Conservation (phyloP, 2,329 filamentous ascomycete species). For the Hypoxylon sp. region DNA sequence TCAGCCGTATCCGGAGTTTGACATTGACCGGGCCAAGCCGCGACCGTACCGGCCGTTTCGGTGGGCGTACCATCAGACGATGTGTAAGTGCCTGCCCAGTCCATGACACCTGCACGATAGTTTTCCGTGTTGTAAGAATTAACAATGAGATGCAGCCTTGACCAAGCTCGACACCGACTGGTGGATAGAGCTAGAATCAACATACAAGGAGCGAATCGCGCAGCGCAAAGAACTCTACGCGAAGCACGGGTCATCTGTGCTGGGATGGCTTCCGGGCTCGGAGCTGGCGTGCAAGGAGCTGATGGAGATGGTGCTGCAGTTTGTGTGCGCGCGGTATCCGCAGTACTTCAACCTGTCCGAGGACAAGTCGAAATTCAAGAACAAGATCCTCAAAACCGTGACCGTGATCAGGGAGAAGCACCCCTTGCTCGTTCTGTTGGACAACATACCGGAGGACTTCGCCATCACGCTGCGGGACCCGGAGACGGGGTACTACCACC, state of each 20-base stretch:
- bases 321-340: conserved; percentile 80
- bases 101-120: no score
- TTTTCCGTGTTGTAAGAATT: no score
- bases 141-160: conserved; percentile 61
- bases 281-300: conserved; percentile 84
- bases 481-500: conserved; percentile 73
- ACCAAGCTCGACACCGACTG: conserved; percentile 82
- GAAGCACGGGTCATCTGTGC: conserved; percentile 69
- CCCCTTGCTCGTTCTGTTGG: conserved; percentile 74
- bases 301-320: conserved; percentile 87
- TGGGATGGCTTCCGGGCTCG: conserved; percentile 75
- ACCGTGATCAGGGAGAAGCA: conserved; percentile 68
- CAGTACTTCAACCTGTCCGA: conserved; percentile 71
- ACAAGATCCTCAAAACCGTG: conserved; percentile 70
- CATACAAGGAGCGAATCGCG: conserved; percentile 71
- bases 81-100: conserved; percentile 78
- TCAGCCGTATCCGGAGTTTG: conserved; percentile 67
- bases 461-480: conserved; percentile 78
- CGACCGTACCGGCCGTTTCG: conserved; percentile 83
- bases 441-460: conserved; percentile 87
- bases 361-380: conserved; percentile 68
- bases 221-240: conserved; percentile 73
- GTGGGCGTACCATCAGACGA: conserved; percentile 89
- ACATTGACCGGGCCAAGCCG: conserved; percentile 72
- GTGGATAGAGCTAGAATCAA: conserved; percentile 88